phyloP scores from a whole-genome alignment of 2,329 filamentous ascomycete genomes.

The Basipetospora sp. region DNA sequence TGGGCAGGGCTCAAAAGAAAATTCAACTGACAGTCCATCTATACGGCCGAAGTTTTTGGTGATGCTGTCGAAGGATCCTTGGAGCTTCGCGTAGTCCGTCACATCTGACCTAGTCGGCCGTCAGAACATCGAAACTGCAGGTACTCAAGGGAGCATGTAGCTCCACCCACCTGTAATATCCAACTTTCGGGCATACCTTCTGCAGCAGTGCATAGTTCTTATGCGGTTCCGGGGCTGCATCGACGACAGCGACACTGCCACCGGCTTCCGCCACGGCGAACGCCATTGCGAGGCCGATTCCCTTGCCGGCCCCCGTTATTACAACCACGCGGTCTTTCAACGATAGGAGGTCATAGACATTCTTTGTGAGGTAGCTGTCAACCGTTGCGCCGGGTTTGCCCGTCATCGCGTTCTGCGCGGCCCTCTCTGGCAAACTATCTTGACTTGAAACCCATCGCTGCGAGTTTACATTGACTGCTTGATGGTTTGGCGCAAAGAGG shows the following conservation, averaged over 20 bases:
- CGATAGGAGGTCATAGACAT: background rate
- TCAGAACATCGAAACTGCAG: too few relatives aligned
- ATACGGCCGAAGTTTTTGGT: constrained; percentile 11
- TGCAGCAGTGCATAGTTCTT: constrained; percentile 8
- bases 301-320: constrained; percentile 50
- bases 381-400: background rate
- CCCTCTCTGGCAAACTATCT: too few relatives aligned
- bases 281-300: constrained; percentile 52
- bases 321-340: constrained; percentile 17
- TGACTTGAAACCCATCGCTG: too few relatives aligned
- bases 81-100: constrained; percentile 9
- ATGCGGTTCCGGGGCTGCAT: background rate
- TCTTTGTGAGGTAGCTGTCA: background rate
- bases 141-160: too few relatives aligned
- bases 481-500: too few relatives aligned
- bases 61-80: constrained; percentile 11
- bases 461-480: too few relatives aligned
- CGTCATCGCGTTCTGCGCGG: too few relatives aligned
- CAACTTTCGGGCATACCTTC: background rate
- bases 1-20: too few relatives aligned
- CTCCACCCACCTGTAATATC: constrained; percentile 7
- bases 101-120: constrained; percentile 11
- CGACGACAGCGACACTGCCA: constrained; percentile 48
- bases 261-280: constrained; percentile 54
- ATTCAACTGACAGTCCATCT: constrained; percentile 10